Evolutionary conservation across 345 rosid genomes (phyloP).

Genomic region (Acer yangbiense): DNA sequence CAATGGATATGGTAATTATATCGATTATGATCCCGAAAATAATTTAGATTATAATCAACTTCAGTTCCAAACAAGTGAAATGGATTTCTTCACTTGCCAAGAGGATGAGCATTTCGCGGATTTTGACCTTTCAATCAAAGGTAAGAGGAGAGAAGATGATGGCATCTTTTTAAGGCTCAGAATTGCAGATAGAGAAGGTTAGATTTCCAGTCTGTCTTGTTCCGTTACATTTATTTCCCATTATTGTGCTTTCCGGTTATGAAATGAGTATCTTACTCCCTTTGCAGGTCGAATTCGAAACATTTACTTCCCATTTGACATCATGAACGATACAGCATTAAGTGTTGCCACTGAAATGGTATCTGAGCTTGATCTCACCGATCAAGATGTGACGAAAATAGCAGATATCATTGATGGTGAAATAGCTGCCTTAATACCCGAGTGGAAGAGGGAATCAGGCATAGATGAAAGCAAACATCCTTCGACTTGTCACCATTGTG

Average conservation of each 20-base stretch:
- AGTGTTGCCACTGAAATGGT: conserved; percentile 92
- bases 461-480: conserved; percentile 32
- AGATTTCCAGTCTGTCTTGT: conserved; percentile 3
- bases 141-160: conserved; percentile 67
- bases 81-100: conserved; percentile 57
- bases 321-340: conserved; percentile 65
- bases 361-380: conserved; percentile 74
- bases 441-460: conserved; percentile 48
- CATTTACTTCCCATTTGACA: conserved; percentile 88
- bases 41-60: conserved; percentile 42
- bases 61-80: conserved; percentile 50
- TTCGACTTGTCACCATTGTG: conserved; percentile 41
- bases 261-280: background rate
- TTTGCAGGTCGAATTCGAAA: conserved; percentile 69
- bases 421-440: conserved; percentile 67
- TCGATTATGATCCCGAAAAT: conserved; percentile 35
- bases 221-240: background rate
- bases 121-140: conserved; percentile 72
- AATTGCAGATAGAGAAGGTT: conserved; percentile 89
- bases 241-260: conserved; percentile 2
- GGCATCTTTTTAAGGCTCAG: conserved; percentile 82
- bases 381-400: conserved; percentile 79
- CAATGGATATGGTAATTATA: conserved; percentile 35
- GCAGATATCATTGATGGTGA: conserved; percentile 90
- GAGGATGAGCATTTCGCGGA: conserved; percentile 55